Base-by-base conservation (phyloP, 768 basidiomycete species). In the Ramaria rubella region DNA sequence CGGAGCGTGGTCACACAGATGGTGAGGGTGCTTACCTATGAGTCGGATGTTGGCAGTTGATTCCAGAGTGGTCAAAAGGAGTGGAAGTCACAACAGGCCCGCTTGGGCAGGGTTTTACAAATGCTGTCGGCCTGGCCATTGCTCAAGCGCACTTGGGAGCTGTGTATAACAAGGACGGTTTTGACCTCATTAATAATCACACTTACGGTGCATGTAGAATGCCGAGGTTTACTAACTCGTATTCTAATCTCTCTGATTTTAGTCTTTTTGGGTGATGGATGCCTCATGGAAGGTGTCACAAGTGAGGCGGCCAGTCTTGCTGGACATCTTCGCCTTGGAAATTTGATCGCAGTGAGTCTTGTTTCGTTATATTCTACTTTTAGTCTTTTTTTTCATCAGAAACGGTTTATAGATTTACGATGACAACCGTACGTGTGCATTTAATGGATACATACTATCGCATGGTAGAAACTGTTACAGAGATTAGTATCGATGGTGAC, bases 201-300 rank as follows among this genome's bases (percentile, higher is more conserved):
- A 94, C 90, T 57, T 97, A 92, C 69, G 87, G 91, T 90, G 62
- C 52, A 70, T 49, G 2, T n/a, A n/a, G n/a, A n/a, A n/a, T n/a
- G 17, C 52, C 29, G 11, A 34, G 49, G 53, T 50, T 51, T 57
- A 45, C 34, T 19, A 43, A 31, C 21, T 49, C n/a, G 29, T 9
- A 49, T 43, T 57, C 44, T 31, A 52, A 55, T 52, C 49, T 58
- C 50, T 21, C 48, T 58, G 7, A n/a, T 53, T 56, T 49, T 51
- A 90, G 90, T 87, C 51, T 95, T 96, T 76, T 79, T 82, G 59
- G 94, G 94, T 65, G 94, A 97, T 72, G 94, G 94, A 45, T 97
- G 94, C 74, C 78, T 97, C 53, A 94, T 94, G 88, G 94, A 97
- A 72, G 94, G 94, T 77, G 85, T 97, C 62, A 81, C 93, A n/a